Percentiles rank a stretch among this genome's conserved stretches.
phyloP scores from a whole-genome alignment of 306 rosid species.

The Lathyrus sativus region DNA sequence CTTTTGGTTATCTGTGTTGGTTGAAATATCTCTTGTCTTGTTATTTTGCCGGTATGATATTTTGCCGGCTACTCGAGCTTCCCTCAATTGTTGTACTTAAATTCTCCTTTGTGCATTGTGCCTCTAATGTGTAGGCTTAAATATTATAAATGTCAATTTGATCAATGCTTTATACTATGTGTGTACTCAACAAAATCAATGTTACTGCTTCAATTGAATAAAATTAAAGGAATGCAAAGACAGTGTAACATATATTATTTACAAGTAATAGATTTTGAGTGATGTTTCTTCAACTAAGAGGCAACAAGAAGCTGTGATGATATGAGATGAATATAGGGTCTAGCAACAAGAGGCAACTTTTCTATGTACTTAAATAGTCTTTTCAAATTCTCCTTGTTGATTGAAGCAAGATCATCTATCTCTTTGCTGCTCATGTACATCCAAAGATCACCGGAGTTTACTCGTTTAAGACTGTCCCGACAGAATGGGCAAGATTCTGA shows the following conservation, averaged over 20 bases:
- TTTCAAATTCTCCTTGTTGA: slow-evolving; percentile 68
- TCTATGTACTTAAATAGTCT: slow-evolving; percentile 68
- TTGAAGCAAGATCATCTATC: slow-evolving; percentile 57
- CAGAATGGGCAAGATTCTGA: slow-evolving; percentile 93
- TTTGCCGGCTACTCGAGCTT: slow-evolving; percentile 43
- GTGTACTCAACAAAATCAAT: background rate
- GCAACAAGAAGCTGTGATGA: slow-evolving; percentile 37
- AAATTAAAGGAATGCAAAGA: background rate
- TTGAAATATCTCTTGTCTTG: slow-evolving; percentile 34
- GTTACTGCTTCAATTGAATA: background rate
- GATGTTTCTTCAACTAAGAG: slow-evolving; percentile 31
- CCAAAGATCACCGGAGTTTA: slow-evolving; percentile 82
- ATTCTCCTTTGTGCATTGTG: slow-evolving; percentile 34
- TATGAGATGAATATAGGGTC: slow-evolving; percentile 55
- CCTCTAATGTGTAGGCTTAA: slow-evolving; percentile 42
- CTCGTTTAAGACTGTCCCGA: slow-evolving; percentile 69
- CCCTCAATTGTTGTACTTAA: slow-evolving; percentile 29
- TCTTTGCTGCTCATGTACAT: slow-evolving; percentile 67
- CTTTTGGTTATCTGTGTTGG: slow-evolving; percentile 43
- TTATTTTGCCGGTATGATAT: slow-evolving; percentile 39
- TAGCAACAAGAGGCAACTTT: slow-evolving; percentile 65
- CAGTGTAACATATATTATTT: slow-evolving; percentile 32
- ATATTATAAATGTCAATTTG: slow-evolving; percentile 30
- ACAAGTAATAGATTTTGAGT: slow-evolving; percentile 33
- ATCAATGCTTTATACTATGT: slow-evolving; percentile 14